Base-by-base conservation (phyloP, 202 grass and related monocot species). In the Digitaria exilis region DNA sequence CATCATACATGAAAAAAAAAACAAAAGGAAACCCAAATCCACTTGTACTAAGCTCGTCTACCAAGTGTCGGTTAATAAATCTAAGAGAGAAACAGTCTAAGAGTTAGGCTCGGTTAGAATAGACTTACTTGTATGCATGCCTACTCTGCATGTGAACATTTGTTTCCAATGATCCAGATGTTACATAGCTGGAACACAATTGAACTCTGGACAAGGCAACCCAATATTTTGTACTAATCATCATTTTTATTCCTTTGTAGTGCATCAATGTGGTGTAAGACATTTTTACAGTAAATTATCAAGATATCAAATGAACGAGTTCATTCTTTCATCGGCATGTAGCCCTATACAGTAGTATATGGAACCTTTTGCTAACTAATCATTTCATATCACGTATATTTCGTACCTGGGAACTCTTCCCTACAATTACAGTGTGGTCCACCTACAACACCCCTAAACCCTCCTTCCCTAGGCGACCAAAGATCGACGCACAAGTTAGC, bases 321-420 rank as follows among this genome's bases (percentile, higher is more conserved):
- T 79, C 86, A 55, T 86, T 90, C 50, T 75, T 78, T 69, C 17
- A 54, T 83, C 51, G 46, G 44, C 84, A 74, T 86, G 71, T 74
- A 46, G 18, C 65, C 51, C 78, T 81, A 81, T 81, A 81, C 78
- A 70, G 31, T 45, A 89, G 39, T 72, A 61, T 73, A 78, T 61
- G 59, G 35, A 7, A 50, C 43, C 39, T 75, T 45, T 43, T 22
- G 42, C 74, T 83, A 90, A 68, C 84, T 79, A 75, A 44, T 54
- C 51, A 29, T 69, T 69, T 74, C 70, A 52, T 73, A 44, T 62
- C 52, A 46, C 17, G 46, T 70, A 77, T 85, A 75, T 83, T 82
- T 44, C 65, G 24, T 42, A 54, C 42, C 43, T 62, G 41, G 46
- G 24, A 75, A 45, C 24, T 82, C 69, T 87, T 79, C 60, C 60